Conservation (phyloP, 2,329 filamentous ascomycete genomes). For the Diaporthe helianthi region DNA sequence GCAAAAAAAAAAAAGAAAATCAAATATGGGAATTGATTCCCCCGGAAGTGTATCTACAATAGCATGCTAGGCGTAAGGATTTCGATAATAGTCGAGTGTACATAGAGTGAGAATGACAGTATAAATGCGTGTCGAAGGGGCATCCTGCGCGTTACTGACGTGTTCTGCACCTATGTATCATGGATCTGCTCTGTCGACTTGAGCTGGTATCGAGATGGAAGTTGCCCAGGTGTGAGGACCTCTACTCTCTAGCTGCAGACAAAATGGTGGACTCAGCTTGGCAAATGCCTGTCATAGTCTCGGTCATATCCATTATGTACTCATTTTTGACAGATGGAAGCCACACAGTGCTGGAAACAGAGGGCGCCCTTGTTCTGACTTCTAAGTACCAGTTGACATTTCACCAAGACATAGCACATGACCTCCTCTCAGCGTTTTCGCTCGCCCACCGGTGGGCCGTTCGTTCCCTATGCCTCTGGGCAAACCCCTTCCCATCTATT, state of each 20-base stretch:
- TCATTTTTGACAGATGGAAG: background rate
- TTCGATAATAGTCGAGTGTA: constrained; percentile 23
- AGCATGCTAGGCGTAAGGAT: constrained; percentile 31
- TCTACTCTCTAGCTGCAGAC: background rate
- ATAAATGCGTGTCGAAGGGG: background rate
- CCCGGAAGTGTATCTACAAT: constrained; percentile 12
- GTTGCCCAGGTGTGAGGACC: too few species aligned
- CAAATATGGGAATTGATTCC: constrained; percentile 23
- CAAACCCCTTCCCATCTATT: background rate
- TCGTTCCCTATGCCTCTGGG: constrained; percentile 4
- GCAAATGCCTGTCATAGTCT: background rate
- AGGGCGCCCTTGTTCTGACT: background rate
- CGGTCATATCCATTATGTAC: background rate
- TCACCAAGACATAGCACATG: background rate
- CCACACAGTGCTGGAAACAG: background rate
- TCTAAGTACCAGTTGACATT: too few species aligned
- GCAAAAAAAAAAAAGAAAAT: constrained; percentile 5
- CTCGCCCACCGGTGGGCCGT: constrained; percentile 22
- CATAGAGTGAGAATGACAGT: constrained; percentile 11
- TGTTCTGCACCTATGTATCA: too few species aligned
- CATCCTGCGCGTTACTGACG: too few species aligned
- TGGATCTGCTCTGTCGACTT: too few species aligned
- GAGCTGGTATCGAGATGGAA: too few species aligned
- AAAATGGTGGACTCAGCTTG: background rate
- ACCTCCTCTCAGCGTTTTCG: constrained; percentile 3